Evolutionary conservation across 306 rosid genomes (phyloP), one percentile per base, ranked within the genome.

Genomic region (Dryas alaskensis): DNA sequence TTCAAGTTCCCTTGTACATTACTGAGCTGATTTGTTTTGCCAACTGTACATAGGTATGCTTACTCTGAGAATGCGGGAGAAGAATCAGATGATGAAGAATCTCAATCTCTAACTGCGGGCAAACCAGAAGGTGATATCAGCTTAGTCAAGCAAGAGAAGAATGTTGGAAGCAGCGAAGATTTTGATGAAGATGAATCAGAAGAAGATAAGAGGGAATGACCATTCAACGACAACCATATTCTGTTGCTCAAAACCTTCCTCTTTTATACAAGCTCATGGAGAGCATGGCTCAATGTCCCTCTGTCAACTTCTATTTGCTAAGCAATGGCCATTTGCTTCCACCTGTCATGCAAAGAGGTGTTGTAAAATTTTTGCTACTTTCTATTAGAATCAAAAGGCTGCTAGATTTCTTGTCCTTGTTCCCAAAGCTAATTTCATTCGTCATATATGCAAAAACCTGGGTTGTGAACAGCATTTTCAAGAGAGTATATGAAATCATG

Each of bases 1-100:
- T 53, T 9, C 60, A 72, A 48, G 1, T 70, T 81, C 14, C 10
- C 51, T 42, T 47, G 19, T 5, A 48, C 6, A 43, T 4, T n/a
- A 47, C 46, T 72, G 61, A 64, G 60, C 55, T 81, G 66, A 79
- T 76, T 68, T 70, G 47, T 44, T 9, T 70, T 78, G 47, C 70
- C 39, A 19, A 73, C 64, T 19, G 39, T 74, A 62, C 22, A 43
- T 60, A 94, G 98, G 89, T 94, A 91, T 82, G 96, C 98, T 8
- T 91, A 94, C 85, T 94, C 98, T 0, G 98, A 89, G 73, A 87
- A 91, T 83, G 83, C 87, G 51, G 96, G 97, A 63, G 96, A 86
- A 60, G 95, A 87, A 3, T 88, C 89, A 37, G 95, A 89, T 66
- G 98, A 91, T 4, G 98, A 93, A 80, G 98, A 91, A 84, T 84